Percentiles rank a stretch among this genome's conserved stretches.
Evolutionary conservation across 129 eudicot genomes (phyloP).

Genomic region (Lonicera japonica): DNA sequence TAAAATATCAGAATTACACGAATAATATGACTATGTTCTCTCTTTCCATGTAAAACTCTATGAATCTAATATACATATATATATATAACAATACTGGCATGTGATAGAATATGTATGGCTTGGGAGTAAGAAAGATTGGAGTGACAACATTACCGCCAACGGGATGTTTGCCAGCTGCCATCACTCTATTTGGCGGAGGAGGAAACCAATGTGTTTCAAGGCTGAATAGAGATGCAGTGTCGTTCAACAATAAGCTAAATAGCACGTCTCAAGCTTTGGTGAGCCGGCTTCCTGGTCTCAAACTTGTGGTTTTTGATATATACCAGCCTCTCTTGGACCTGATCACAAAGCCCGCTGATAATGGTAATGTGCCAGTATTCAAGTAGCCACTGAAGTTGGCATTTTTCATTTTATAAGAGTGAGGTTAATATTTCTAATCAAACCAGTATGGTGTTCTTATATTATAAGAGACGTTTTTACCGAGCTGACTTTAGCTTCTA

Average conservation of each 20-base stretch:
- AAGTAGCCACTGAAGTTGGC: background rate
- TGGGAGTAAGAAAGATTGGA: constrained; percentile 71
- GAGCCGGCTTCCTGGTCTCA: constrained; percentile 36
- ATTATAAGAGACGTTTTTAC: too few relatives aligned
- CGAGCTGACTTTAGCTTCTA: too few relatives aligned
- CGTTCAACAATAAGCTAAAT: constrained; percentile 60
- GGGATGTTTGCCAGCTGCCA: constrained; percentile 83
- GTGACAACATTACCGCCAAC: constrained; percentile 67
- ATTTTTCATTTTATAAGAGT: too few relatives aligned
- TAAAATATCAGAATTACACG: background rate
- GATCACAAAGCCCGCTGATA: constrained; percentile 38
- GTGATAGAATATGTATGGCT: constrained; percentile 44
- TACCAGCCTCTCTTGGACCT: constrained; percentile 62
- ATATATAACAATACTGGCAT: background rate
- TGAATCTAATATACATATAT: too few relatives aligned
- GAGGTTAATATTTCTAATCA: too few relatives aligned
- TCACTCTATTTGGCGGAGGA: constrained; percentile 62
- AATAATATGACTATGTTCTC: too few relatives aligned
- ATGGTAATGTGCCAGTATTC: constrained; percentile 32
- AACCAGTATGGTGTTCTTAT: too few relatives aligned
- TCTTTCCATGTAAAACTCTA: too few relatives aligned
- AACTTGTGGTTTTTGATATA: constrained; percentile 69
- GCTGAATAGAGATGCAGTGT: constrained; percentile 51
- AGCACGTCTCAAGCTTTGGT: constrained; percentile 39
- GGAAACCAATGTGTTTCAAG: constrained; percentile 47